phyloP scores from a whole-genome alignment of 2,329 filamentous ascomycete genomes.

The Trichoderma polysporum region DNA sequence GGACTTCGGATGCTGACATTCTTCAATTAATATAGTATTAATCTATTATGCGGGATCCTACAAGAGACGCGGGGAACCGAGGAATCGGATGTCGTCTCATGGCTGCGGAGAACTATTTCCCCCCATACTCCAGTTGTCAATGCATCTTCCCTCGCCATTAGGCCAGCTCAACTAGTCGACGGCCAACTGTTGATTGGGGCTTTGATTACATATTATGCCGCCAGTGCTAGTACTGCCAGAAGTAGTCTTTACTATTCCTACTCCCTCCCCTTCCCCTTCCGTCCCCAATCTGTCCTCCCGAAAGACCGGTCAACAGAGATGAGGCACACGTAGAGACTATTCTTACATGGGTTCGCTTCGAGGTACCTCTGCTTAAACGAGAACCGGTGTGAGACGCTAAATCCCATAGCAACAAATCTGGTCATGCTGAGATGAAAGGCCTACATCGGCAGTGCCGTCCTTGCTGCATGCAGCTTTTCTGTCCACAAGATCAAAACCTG shows the following conservation, averaged over 20 bases:
- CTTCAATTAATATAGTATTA: neutral
- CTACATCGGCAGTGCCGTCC: neutral
- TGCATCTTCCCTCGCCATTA: neutral
- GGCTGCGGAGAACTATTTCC: neutral
- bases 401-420: neutral
- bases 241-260: neutral
- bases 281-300: neutral
- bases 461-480: neutral
- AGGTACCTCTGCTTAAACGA: neutral
- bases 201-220: neutral
- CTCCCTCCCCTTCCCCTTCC: neutral
- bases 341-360: neutral
- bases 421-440: neutral
- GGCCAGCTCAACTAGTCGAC: neutral
- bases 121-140: neutral
- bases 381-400: slow-evolving; percentile 16
- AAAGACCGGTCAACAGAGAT: neutral
- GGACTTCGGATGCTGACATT: neutral
- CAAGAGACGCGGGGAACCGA: neutral
- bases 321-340: neutral
- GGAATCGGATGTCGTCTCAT: neutral
- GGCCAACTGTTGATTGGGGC: neutral
- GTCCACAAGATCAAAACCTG: slow-evolving; percentile 8
- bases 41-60: neutral
- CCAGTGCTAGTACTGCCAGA: neutral